Evolutionary conservation across 768 basidiomycete species (phyloP).

Genomic region (Phlebiopsis flavidoalba): DNA sequence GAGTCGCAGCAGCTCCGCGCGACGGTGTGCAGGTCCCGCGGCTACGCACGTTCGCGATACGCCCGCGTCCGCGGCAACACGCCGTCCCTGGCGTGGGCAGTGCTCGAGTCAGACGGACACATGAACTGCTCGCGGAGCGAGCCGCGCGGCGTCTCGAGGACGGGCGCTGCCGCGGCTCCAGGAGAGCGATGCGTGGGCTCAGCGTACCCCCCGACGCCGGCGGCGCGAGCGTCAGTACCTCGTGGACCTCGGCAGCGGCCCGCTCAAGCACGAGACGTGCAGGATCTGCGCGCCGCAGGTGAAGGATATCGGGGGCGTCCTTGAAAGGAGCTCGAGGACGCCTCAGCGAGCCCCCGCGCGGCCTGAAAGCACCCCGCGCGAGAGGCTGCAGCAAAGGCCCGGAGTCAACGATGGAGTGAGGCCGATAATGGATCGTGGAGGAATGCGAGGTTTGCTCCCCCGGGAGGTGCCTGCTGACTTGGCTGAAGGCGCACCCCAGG

Average conservation of each 20-base stretch:
- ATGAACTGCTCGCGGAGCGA: not conserved
- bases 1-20: not conserved
- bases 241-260: not conserved
- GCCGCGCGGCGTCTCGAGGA: not conserved
- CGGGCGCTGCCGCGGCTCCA: not conserved
- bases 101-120: not conserved
- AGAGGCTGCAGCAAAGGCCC: not conserved
- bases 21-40: not conserved
- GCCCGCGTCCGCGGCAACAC: not conserved
- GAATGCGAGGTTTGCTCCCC: not conserved
- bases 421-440: not conserved
- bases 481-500: not conserved
- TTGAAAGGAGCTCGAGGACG: not conserved
- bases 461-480: not conserved
- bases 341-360: not conserved
- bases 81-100: not conserved
- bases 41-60: not conserved
- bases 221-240: too few species aligned
- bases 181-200: not conserved
- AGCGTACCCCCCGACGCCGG: too few species aligned
- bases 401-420: too few species aligned
- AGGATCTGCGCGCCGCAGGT: too few species aligned
- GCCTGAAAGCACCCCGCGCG: not conserved
- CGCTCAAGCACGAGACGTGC: not conserved
- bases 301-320: not conserved